A percentile compares a stretch with the other conserved stretches of the same genome.
These are phyloP conservation scores for Cryptococcus neoformans DNA, from an alignment of 1,284 basidiomycete genomes.

Conservation along the genomic window DNA sequence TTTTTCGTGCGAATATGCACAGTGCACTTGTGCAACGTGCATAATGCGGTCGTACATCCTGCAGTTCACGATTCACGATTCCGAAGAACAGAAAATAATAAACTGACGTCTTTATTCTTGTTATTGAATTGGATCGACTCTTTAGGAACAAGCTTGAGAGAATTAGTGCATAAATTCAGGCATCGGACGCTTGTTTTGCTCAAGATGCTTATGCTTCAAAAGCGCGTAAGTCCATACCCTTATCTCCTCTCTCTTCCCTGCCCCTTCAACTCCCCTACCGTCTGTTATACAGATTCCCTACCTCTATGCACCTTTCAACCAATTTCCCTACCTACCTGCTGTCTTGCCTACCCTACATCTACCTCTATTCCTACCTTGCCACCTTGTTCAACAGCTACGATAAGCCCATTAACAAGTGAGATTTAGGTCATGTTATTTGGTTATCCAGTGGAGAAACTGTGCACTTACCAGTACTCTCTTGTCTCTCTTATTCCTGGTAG, in stretches of 20 bases:
- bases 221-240: slow-evolving; percentile 55
- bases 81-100: too few species aligned
- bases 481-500: slow-evolving; percentile 73
- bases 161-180: slow-evolving; percentile 90
- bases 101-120: too few species aligned
- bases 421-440: slow-evolving; percentile 91
- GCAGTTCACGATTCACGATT: too few species aligned
- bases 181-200: slow-evolving; percentile 91
- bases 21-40: too few species aligned
- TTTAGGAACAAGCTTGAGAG: slow-evolving; percentile 80
- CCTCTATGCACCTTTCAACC: too few species aligned
- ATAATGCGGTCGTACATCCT: too few species aligned
- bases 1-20: too few species aligned
- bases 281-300: too few species aligned
- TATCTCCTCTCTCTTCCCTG: neutral
- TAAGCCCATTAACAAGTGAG: neutral
- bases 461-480: slow-evolving; percentile 98
- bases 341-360: too few species aligned
- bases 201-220: slow-evolving; percentile 91
- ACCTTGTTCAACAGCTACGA: neutral
- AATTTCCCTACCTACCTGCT: too few species aligned
- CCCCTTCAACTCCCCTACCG: neutral
- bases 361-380: too few species aligned
- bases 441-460: slow-evolving; percentile 92
- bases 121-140: too few species aligned